Percentiles rank a stretch among this genome's conserved stretches.
These are phyloP conservation scores for Psilocybe cubensis DNA, from an alignment of 768 basidiomycete genomes.

Conservation along the genomic window DNA sequence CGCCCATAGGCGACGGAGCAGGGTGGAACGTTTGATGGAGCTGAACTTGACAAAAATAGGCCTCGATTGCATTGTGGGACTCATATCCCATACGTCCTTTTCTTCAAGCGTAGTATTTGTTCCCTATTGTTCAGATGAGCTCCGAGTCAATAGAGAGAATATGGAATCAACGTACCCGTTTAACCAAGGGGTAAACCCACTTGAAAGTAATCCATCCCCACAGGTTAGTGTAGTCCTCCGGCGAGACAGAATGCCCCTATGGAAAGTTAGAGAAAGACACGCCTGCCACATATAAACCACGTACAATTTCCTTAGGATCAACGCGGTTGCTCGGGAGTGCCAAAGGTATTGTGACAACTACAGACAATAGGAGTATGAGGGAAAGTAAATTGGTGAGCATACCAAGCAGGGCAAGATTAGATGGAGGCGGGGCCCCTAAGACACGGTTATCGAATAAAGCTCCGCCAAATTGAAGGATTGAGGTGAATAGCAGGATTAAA, in stretches of 20 bases:
- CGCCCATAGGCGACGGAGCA: conserved; percentile 44
- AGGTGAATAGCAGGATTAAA: conserved; percentile 46
- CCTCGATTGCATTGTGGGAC: conserved; percentile 67
- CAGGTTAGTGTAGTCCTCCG: conserved; percentile 78
- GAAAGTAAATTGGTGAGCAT: conserved; percentile 47
- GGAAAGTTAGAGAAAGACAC: not conserved
- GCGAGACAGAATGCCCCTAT: conserved; percentile 59
- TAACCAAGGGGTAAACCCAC: conserved; percentile 73
- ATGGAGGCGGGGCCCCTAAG: conserved; percentile 44
- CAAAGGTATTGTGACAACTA: conserved; percentile 67
- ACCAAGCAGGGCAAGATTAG: conserved; percentile 28
- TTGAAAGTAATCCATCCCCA: conserved; percentile 73
- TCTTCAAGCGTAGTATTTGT: conserved; percentile 63
- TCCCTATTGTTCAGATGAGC: conserved; percentile 36
- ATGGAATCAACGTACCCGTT: conserved; percentile 36
- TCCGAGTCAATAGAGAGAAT: not conserved
- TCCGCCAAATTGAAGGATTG: conserved; percentile 55
- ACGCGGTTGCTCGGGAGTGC: conserved; percentile 59
- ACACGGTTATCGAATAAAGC: conserved; percentile 53
- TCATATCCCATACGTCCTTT: conserved; percentile 72
- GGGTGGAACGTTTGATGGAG: conserved; percentile 36
- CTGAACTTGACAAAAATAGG: conserved; percentile 63
- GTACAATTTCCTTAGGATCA: conserved; percentile 63
- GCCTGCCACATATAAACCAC: conserved; percentile 30
- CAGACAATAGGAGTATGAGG: conserved; percentile 42